Evolutionary conservation across 352 stramenopile genomes (phyloP).

Genomic region (Globisporangium nodosum): DNA sequence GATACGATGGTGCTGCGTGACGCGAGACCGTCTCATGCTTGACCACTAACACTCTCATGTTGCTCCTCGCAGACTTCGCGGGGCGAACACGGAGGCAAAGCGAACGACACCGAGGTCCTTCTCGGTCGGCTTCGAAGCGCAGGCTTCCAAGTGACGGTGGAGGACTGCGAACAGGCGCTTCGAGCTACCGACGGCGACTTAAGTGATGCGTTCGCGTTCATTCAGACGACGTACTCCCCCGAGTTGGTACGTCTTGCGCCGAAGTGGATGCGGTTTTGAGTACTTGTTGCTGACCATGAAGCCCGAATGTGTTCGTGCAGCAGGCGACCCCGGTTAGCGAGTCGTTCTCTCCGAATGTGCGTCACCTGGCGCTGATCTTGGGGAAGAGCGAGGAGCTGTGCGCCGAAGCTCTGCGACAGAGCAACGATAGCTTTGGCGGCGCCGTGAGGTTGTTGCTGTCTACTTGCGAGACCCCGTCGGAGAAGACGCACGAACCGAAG

Average conservation of each 20-base stretch:
- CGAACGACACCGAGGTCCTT: constrained; percentile 9
- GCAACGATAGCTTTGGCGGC: constrained; percentile 37
- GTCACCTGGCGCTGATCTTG: constrained; percentile 45
- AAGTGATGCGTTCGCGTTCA: constrained; percentile 17
- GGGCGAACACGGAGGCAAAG: not conserved
- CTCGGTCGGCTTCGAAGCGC: constrained; percentile 23
- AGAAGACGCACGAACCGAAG: constrained; percentile 1
- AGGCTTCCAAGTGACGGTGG: constrained; percentile 18
- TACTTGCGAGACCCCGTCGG: not conserved
- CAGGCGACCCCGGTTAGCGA: constrained; percentile 11
- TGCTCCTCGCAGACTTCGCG: not conserved
- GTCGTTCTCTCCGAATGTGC: constrained; percentile 32
- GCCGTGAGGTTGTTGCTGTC: constrained; percentile 63
- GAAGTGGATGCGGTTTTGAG: not conserved
- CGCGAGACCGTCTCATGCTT: not conserved
- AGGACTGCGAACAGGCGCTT: constrained; percentile 44
- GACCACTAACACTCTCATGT: constrained; percentile 1
- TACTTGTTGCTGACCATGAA: not conserved
- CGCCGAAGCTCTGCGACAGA: constrained; percentile 47
- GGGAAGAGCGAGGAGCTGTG: constrained; percentile 45
- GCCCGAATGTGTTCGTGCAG: not conserved
- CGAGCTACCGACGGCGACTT: constrained; percentile 21
- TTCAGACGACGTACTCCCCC: constrained; percentile 10
- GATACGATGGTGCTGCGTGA: not conserved
- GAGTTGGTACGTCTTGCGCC: constrained; percentile 11